Evolutionary conservation across 352 stramenopile species (phyloP).

Genomic region (Pythium oligandrum): DNA sequence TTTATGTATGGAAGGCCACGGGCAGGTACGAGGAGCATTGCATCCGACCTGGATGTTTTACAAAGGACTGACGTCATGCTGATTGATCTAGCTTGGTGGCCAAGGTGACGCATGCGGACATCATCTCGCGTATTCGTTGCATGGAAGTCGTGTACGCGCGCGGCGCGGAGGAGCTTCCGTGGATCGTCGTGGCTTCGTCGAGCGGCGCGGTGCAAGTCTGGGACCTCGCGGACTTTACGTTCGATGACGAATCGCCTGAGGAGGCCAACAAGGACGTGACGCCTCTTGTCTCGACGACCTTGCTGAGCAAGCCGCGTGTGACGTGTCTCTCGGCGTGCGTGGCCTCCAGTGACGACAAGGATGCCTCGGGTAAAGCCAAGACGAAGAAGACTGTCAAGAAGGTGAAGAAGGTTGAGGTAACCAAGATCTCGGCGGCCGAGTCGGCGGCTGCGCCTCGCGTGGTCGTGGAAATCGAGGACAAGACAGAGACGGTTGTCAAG

Average conservation of each 20-base stretch:
- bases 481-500: background rate
- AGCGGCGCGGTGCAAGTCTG: slow-evolving; percentile 78
- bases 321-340: slow-evolving; percentile 71
- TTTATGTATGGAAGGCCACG: slow-evolving; percentile 78
- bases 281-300: slow-evolving; percentile 51
- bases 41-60: background rate
- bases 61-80: slow-evolving; percentile 1
- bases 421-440: slow-evolving; percentile 14
- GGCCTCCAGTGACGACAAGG: slow-evolving; percentile 21
- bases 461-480: slow-evolving; percentile 60
- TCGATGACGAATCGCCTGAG: slow-evolving; percentile 43
- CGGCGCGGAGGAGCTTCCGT: slow-evolving; percentile 51
- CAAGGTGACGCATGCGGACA: slow-evolving; percentile 57
- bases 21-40: slow-evolving; percentile 41
- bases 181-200: slow-evolving; percentile 71
- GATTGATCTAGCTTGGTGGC: slow-evolving; percentile 39
- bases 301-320: slow-evolving; percentile 70
- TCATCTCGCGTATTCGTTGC: slow-evolving; percentile 67
- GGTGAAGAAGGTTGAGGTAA: slow-evolving; percentile 18
- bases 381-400: slow-evolving; percentile 43
- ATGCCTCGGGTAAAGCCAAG: slow-evolving; percentile 7
- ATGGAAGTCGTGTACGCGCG: slow-evolving; percentile 69
- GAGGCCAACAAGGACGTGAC: slow-evolving; percentile 50
- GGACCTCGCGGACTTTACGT: slow-evolving; percentile 59
- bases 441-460: slow-evolving; percentile 42